These are phyloP conservation scores for Penicillium simplicissimum DNA, from an alignment of 495 filamentous ascomycete genomes.

Conservation along the genomic window DNA sequence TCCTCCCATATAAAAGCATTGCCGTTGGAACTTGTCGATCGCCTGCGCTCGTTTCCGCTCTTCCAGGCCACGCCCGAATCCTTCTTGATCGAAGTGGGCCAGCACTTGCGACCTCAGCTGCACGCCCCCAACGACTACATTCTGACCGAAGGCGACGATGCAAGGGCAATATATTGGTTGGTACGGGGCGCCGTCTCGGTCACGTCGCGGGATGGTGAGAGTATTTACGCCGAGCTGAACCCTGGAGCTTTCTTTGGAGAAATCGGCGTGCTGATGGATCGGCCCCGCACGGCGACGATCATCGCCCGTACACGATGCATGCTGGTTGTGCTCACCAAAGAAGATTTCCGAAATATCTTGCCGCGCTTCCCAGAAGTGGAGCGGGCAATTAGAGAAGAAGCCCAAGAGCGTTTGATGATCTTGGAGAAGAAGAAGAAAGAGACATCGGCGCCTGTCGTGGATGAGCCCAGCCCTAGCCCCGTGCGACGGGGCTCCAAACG, in stretches of 20 bases:
- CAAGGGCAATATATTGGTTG: constrained; percentile 98
- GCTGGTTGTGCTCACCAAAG: constrained; percentile 91
- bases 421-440: constrained; percentile 92
- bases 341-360: constrained; percentile 83
- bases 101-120: constrained; percentile 84
- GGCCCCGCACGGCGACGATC: constrained; percentile 97
- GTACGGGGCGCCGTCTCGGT: constrained; percentile 92
- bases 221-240: constrained; percentile 92
- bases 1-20: constrained; percentile 92
- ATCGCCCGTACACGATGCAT: constrained; percentile 86
- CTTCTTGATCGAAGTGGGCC: constrained; percentile 86
- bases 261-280: constrained; percentile 96
- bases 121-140: constrained; percentile 94
- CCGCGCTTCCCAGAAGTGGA: constrained; percentile 94
- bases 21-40: constrained; percentile 89
- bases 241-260: constrained; percentile 98
- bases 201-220: constrained; percentile 96
- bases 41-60: constrained; percentile 91
- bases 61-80: constrained; percentile 92
- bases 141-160: constrained; percentile 93
- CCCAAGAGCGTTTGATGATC: constrained; percentile 84
- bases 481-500: constrained; percentile 58
- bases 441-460: constrained; percentile 42
- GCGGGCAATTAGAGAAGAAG: constrained; percentile 88
- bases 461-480: constrained; percentile 30